Evolutionary conservation across 1,284 basidiomycete species (phyloP).

Genomic region (Xerocomus amazonicus): DNA sequence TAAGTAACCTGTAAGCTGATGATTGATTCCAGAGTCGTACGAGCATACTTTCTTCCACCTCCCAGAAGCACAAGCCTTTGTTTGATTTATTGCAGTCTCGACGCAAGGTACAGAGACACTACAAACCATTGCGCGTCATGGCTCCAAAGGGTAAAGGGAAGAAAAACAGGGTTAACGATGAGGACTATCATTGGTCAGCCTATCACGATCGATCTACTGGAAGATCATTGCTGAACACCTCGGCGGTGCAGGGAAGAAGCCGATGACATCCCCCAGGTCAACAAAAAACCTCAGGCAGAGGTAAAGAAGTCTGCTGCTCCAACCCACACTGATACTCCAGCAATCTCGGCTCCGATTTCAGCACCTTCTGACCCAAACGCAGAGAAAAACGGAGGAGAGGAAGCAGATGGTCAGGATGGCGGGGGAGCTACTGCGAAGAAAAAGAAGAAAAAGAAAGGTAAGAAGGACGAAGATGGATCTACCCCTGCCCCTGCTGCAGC

Average conservation of each 20-base stretch:
- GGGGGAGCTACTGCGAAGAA: conserved; percentile 60
- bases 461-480: conserved; percentile 66
- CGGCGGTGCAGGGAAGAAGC: conserved; percentile 51
- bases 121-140: conserved; percentile 43
- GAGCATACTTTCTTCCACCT: not conserved
- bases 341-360: conserved; percentile 16
- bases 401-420: conserved; percentile 55
- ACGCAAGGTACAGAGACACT: not conserved
- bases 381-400: conserved; percentile 37
- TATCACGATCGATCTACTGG: conserved; percentile 9
- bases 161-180: conserved; percentile 82
- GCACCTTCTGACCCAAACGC: conserved; percentile 21
- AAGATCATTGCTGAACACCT: conserved; percentile 13
- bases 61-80: not conserved
- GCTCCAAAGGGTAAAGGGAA: conserved; percentile 87
- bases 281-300: conserved; percentile 91
- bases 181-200: conserved; percentile 71
- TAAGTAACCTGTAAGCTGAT: too few relatives aligned
- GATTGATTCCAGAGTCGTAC: too few relatives aligned
- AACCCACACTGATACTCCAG: conserved; percentile 19
- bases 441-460: conserved; percentile 89
- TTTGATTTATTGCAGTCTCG: not conserved
- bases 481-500: conserved; percentile 43
- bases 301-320: conserved; percentile 63
- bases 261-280: conserved; percentile 55